Percentiles rank a stretch among this genome's conserved stretches.
These are phyloP conservation scores for Aphanomyces astaci DNA, from an alignment of 352 stramenopile genomes.

Conservation along the genomic window DNA sequence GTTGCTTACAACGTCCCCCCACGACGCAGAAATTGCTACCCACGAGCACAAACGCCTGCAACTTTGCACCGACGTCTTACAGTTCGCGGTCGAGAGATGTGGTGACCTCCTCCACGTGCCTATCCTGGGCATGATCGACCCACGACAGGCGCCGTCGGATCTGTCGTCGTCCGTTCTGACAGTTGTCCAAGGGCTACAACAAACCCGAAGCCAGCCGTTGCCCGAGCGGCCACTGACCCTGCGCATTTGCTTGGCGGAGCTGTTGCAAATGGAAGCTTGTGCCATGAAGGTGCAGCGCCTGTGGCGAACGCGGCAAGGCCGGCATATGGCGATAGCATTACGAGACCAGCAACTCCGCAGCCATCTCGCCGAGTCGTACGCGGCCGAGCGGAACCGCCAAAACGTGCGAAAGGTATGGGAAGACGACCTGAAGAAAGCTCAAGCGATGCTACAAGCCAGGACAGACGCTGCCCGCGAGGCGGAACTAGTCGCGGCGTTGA, in stretches of 20 bases:
- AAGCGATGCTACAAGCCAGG: conserved; percentile 42
- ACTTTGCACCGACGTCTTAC: conserved; percentile 42
- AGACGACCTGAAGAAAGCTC: conserved; percentile 47
- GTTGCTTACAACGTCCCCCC: conserved; percentile 42
- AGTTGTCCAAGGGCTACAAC: background rate
- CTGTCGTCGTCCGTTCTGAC: background rate
- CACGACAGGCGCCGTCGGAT: background rate
- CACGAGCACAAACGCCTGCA: conserved; percentile 40
- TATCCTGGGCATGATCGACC: conserved; percentile 31
- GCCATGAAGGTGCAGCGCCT: conserved; percentile 39
- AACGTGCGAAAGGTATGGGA: conserved; percentile 61
- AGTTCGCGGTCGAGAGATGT: conserved; percentile 54
- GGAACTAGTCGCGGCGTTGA: conserved; percentile 33
- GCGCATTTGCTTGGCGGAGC: conserved; percentile 16
- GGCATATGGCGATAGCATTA: conserved; percentile 36
- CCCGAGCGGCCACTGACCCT: background rate
- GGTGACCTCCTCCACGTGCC: conserved; percentile 44
- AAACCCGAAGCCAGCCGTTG: background rate
- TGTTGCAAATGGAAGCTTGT: conserved; percentile 35
- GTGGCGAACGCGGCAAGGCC: conserved; percentile 43
- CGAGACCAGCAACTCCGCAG: conserved; percentile 31
- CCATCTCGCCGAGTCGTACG: conserved; percentile 38
- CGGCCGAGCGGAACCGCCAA: conserved; percentile 46
- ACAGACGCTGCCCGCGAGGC: conserved; percentile 30
- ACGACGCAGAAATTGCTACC: conserved; percentile 43